A percentile compares a stretch with the other conserved stretches of the same genome.
phyloP scores from a whole-genome alignment of 2,329 filamentous ascomycete genomes.

The Ophiocordyceps unilateralis region DNA sequence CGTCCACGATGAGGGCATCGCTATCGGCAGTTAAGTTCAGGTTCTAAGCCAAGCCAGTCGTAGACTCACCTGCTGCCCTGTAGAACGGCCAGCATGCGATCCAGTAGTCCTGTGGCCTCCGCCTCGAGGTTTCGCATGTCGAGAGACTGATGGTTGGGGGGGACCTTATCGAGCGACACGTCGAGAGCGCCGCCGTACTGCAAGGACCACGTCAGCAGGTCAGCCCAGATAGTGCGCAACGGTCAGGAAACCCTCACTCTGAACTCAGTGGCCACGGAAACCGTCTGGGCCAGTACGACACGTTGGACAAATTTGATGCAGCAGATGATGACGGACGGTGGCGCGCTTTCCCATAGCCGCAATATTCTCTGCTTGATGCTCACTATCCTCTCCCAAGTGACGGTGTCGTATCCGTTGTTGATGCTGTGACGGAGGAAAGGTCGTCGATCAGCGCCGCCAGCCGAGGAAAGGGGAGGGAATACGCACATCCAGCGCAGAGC shows the following conservation, averaged over 20 bases:
- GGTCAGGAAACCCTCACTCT: conserved; percentile 42
- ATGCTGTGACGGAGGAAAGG: conserved; percentile 39
- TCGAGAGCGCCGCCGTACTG: conserved; percentile 40
- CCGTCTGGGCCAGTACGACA: conserved; percentile 80
- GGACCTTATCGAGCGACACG: conserved; percentile 73
- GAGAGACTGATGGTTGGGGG: conserved; percentile 65
- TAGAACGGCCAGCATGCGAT: conserved; percentile 69
- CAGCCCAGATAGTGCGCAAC: neutral
- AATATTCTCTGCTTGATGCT: conserved; percentile 81
- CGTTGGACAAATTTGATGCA: conserved; percentile 96
- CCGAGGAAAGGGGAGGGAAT: neutral
- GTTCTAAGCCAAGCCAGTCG: neutral
- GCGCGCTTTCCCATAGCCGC: conserved; percentile 68
- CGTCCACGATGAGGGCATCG: conserved; percentile 76
- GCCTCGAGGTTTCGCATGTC: conserved; percentile 73
- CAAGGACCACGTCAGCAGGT: conserved; percentile 8
- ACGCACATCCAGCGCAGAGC: conserved; percentile 92
- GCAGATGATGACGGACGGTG: conserved; percentile 67
- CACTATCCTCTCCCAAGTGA: conserved; percentile 76
- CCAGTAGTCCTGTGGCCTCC: conserved; percentile 77
- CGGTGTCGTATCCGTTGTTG: conserved; percentile 63
- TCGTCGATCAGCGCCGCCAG: conserved; percentile 2
- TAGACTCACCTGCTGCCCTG: conserved; percentile 63
- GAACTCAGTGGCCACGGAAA: conserved; percentile 64
- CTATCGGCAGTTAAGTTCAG: conserved; percentile 24